phyloP scores from a whole-genome alignment of 352 stramenopile genomes.

The Discostella stelligera region DNA sequence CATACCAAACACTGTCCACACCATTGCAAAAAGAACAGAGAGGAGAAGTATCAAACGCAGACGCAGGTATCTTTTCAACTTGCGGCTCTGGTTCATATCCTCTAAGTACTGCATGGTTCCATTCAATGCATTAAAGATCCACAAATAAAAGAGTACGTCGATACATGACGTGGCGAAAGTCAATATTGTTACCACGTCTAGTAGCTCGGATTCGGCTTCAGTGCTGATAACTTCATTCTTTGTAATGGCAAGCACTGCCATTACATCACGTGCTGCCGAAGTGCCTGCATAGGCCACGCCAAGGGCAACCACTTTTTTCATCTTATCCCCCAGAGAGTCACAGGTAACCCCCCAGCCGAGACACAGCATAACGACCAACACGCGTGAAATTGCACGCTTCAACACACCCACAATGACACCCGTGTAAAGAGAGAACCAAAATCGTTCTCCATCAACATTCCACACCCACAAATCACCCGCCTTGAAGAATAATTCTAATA shows the following conservation, averaged over 20 bases:
- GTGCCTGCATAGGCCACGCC: slow-evolving; percentile 60
- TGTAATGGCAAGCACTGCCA: slow-evolving; percentile 63
- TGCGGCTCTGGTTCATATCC: slow-evolving; percentile 73
- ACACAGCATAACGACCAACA: slow-evolving; percentile 76
- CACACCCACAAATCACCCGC: slow-evolving; percentile 72
- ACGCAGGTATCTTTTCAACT: slow-evolving; percentile 73
- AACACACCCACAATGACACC: slow-evolving; percentile 68
- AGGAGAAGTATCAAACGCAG: slow-evolving; percentile 74
- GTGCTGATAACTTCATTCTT: slow-evolving; percentile 71
- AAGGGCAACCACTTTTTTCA: slow-evolving; percentile 70
- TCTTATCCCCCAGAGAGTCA: slow-evolving; percentile 65
- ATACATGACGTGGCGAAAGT: slow-evolving; percentile 61
- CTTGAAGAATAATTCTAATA: slow-evolving; percentile 73
- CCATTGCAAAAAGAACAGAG: slow-evolving; percentile 73
- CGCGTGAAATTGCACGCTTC: slow-evolving; percentile 69
- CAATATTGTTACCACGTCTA: slow-evolving; percentile 72
- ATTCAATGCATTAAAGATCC: slow-evolving; percentile 78
- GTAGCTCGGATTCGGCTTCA: slow-evolving; percentile 66
- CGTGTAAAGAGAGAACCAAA: slow-evolving; percentile 68
- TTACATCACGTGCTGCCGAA: slow-evolving; percentile 62
- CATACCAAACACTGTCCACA: slow-evolving; percentile 75
- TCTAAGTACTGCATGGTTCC: slow-evolving; percentile 80
- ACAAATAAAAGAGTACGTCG: slow-evolving; percentile 79
- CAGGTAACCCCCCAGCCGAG: slow-evolving; percentile 77
- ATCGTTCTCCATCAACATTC: slow-evolving; percentile 71